Percentiles rank a stretch among this genome's conserved stretches.
phyloP scores from a whole-genome alignment of 768 basidiomycete genomes.

The Calocera viscosa region DNA sequence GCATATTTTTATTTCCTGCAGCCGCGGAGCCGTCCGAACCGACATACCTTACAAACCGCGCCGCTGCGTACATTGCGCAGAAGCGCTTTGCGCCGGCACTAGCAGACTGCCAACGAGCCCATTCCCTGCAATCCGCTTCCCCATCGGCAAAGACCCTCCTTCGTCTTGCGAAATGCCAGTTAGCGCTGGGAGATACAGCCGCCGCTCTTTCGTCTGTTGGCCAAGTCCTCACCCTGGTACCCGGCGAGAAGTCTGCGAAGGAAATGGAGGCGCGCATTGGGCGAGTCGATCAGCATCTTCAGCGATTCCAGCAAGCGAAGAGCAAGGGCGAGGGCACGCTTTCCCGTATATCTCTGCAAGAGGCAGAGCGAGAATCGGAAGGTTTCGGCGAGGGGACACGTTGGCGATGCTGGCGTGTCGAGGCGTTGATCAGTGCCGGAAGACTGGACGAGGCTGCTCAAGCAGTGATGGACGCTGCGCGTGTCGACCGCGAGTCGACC shows the following conservation, averaged over 20 bases:
- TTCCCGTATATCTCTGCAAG: constrained; percentile 67
- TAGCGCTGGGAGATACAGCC: constrained; percentile 58
- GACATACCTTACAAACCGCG: constrained; percentile 71
- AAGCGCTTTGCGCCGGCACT: constrained; percentile 66
- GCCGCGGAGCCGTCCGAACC: constrained; percentile 54
- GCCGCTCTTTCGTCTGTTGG: constrained; percentile 57
- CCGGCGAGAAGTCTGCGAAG: constrained; percentile 44
- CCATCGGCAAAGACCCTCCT: constrained; percentile 68
- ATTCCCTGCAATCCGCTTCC: constrained; percentile 43
- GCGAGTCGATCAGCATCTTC: constrained; percentile 51
- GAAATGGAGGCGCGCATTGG: constrained; percentile 51
- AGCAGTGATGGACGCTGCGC: constrained; percentile 71
- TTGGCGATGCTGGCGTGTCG: constrained; percentile 70
- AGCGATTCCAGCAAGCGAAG: constrained; percentile 47
- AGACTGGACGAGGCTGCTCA: constrained; percentile 61
- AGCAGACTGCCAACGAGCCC: constrained; percentile 65
- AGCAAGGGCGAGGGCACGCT: constrained; percentile 59
- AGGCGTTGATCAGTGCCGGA: constrained; percentile 59
- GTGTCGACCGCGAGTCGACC: constrained; percentile 57
- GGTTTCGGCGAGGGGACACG: constrained; percentile 61
- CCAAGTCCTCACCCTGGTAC: constrained; percentile 48
- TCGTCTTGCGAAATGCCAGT: constrained; percentile 71
- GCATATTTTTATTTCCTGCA: constrained; percentile 19
- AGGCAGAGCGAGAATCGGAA: constrained; percentile 47
- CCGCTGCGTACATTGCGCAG: constrained; percentile 70